Conservation (phyloP, 139 green algal species). For the Volvox reticuliferus region DNA sequence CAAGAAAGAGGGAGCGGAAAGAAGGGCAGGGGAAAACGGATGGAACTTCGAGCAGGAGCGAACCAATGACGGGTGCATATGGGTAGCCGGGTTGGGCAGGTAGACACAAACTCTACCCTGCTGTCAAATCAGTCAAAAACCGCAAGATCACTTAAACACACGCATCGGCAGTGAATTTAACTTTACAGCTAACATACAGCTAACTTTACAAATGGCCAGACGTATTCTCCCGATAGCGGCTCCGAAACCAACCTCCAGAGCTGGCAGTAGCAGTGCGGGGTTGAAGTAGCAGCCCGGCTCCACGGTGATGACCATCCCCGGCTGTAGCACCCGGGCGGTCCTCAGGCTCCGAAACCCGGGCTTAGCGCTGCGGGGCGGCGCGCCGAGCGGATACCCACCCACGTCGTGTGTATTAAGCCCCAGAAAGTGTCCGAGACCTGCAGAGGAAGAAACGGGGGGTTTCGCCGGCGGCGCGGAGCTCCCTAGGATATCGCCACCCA, state of each 20-base stretch:
- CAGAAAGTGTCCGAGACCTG: conserved; percentile 91
- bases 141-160: no score
- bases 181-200: no score
- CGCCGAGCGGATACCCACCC: conserved; percentile 79
- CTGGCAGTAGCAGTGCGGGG: conserved; percentile 71
- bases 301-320: conserved; percentile 93
- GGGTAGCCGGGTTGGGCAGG: no score
- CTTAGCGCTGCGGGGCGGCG: conserved; percentile 39
- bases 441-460: not conserved
- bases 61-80: no score
- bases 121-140: no score
- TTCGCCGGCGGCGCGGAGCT: no score
- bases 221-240: not conserved
- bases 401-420: conserved; percentile 95
- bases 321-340: conserved; percentile 75
- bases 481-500: no score
- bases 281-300: conserved; percentile 94
- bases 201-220: no score
- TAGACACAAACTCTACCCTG: no score
- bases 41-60: no score
- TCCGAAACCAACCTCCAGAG: conserved; percentile 56
- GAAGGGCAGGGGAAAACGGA: no score
- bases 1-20: not conserved
- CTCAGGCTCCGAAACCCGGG: conserved; percentile 75
- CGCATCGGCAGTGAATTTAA: no score